Evolutionary conservation across 2,329 filamentous ascomycete species (phyloP), one percentile per base, ranked within the genome.

Genomic region (Xylaria hypoxylon): DNA sequence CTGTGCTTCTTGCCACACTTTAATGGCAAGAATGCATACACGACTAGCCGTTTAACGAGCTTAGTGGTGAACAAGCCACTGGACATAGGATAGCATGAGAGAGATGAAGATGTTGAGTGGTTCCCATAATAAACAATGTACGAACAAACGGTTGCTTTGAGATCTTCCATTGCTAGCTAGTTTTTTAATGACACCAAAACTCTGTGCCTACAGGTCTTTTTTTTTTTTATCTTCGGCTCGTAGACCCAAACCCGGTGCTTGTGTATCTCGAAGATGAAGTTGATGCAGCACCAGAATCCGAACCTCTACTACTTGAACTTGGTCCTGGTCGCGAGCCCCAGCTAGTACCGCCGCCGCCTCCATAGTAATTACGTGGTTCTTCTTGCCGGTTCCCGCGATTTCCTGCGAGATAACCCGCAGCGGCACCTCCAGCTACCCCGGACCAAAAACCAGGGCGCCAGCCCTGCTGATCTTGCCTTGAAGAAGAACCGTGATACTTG

Each of bases 391-490:
- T 85, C 0, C 87, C 87, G 71, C 75, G 79, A 47, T 79, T 85
- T 0, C 87, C 87, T 5, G 89, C 89, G 64, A 85, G 76, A 74
- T 92, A 93, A 1, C 84, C 89, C 2, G 90, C 91, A 1, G 91
- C 90, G 5, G 89, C 90, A 50, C 91, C 92, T 17, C 86, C 86
- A 0, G 86, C 84, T n/a, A 87, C 79, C 22, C 91, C 91, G 19
- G 82, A 86, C 91, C 91, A 94, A 79, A 94, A 93, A 1, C 92
- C 92, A 5, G 91, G 91, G 56, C 85, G 84, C 90, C 90, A 93
- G 1, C 83, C 82, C 68, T 86, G 78, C 65, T 79, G 76, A 56
- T 51, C 62, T 51, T 67, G 69, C n/a, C 68, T 60, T 19, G 71
- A 65, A 33, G 71, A 65, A 33, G 76, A 76, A 11, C 68, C 61